A percentile compares a stretch with the other conserved stretches of the same genome.
These are phyloP conservation scores for Aspergillus ostianus DNA, from an alignment of 495 filamentous ascomycete species.

Conservation along the genomic window DNA sequence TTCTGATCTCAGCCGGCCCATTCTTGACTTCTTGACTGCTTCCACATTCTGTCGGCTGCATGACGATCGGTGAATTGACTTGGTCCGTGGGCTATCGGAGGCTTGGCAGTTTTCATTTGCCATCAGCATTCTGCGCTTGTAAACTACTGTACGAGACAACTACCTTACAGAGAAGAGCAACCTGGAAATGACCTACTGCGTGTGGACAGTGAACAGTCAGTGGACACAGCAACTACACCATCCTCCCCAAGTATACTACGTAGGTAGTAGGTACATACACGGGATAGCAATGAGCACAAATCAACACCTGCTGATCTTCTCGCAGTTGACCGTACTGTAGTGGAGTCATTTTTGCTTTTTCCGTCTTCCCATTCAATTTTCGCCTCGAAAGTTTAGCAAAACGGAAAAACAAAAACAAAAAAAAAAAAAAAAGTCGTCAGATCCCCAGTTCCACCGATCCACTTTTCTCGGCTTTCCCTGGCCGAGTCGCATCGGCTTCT, in stretches of 20 bases:
- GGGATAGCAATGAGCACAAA: no score
- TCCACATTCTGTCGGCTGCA: constrained; percentile 14
- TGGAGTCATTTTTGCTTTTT: constrained; percentile 14
- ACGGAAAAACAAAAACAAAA: neutral
- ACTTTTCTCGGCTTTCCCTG: neutral
- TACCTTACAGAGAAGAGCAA: no score
- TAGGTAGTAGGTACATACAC: no score
- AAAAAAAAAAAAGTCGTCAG: neutral
- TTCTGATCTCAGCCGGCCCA: neutral
- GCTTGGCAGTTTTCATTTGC: neutral
- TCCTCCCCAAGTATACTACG: no score
- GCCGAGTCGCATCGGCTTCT: neutral
- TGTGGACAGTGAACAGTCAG: no score
- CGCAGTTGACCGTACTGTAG: constrained; percentile 13
- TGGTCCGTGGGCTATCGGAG: neutral
- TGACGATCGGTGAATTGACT: constrained; percentile 14
- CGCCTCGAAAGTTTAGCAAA: no score
- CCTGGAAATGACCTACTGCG: no score
- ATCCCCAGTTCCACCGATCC: constrained; percentile 2
- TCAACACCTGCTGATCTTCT: constrained; percentile 16
- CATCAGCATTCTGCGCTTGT: neutral
- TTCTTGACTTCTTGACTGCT: neutral
- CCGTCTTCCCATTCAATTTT: constrained; percentile 4
- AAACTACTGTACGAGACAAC: no score
- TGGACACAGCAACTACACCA: no score